Evolutionary conservation across 306 rosid species (phyloP), one percentile per base, ranked within the genome.

Genomic region (Coriaria nepalensis): DNA sequence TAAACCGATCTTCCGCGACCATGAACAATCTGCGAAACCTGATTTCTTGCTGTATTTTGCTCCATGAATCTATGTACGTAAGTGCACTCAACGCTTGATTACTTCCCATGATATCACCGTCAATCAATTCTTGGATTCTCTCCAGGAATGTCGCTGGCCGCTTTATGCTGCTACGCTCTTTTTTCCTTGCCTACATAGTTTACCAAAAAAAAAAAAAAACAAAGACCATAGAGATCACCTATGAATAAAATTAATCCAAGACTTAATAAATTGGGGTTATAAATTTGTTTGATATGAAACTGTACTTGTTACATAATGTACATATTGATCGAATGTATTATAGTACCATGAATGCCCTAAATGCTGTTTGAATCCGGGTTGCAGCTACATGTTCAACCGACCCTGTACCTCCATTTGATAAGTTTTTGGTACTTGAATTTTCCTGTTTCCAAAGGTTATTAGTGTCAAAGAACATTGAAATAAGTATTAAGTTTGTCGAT

Each of bases 1-100:
- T 78, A 32, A 71, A 65, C 47, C 75, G 57, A 33, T 80, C 76
- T 68, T 78, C 87, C 33, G 77, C 75, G 33, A 83, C 77, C 93
- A 80, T 80, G 6, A 68, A 60, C 52, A 78, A 68, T 59, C 93
- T 64, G 43, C 95, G 95, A 41, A 58, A 58, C 67, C 72, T 61
- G 59, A 84, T 78, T 59, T 80, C 73, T 5, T 78, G 81, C 48
- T 81, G 95, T 60, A 81, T 67, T 62, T 64, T 76, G 55, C 75
- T 73, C 95, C 95, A 81, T 57, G 85, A 73, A 61, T 81, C 85
- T 64, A 85, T 68, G 39, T 71, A 72, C 64, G 53, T 71, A 8
- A 76, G 66, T 34, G 94, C 76, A 46, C 77, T 76, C 32, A 48
- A 49, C 64, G 74, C 69, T 63, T 77, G 92, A 66, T 73, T 76